These are phyloP conservation scores for Cryptococcus sp. DNA, from an alignment of 1,284 basidiomycete species.

Conservation along the genomic window DNA sequence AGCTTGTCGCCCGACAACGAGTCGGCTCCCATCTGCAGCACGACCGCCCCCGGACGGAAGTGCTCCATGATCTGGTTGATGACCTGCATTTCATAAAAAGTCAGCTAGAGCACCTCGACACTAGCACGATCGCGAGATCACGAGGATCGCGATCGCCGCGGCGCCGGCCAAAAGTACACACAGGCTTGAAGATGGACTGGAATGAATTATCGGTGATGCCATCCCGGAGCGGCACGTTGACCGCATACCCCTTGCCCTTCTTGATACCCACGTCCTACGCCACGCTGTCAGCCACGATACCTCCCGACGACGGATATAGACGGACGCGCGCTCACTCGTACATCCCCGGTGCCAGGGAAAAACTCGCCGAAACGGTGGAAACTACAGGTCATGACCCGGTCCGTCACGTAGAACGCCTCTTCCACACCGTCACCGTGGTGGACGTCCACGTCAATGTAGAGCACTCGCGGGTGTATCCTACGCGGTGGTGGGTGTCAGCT, in stretches of 20 bases:
- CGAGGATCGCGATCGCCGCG: too few species aligned
- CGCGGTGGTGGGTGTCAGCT: not conserved
- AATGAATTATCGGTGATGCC: constrained; percentile 78
- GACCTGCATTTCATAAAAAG: constrained; percentile 56
- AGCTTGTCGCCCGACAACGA: constrained; percentile 93
- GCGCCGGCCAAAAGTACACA: constrained; percentile 51
- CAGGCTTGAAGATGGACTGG: constrained; percentile 81
- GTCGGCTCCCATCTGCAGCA: constrained; percentile 95
- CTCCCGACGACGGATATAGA: not conserved
- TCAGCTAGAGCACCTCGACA: not conserved
- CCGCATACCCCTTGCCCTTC: constrained; percentile 81
- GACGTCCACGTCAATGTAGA: constrained; percentile 98
- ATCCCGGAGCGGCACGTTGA: constrained; percentile 92
- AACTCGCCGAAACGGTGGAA: constrained; percentile 98
- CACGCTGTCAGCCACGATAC: constrained; percentile 1
- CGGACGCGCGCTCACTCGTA: constrained; percentile 51
- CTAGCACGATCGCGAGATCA: too few species aligned
- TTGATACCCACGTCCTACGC: constrained; percentile 73
- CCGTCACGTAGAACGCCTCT: constrained; percentile 96
- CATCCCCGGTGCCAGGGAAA: constrained; percentile 90
- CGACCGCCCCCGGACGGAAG: constrained; percentile 81
- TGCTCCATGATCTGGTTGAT: constrained; percentile 85
- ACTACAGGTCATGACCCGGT: constrained; percentile 91
- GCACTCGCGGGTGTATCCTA: constrained; percentile 69
- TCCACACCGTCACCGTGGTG: constrained; percentile 99